These are phyloP conservation scores for Yamadazyma kitorensis DNA, from an alignment of 805 yeast species.

Conservation along the genomic window DNA sequence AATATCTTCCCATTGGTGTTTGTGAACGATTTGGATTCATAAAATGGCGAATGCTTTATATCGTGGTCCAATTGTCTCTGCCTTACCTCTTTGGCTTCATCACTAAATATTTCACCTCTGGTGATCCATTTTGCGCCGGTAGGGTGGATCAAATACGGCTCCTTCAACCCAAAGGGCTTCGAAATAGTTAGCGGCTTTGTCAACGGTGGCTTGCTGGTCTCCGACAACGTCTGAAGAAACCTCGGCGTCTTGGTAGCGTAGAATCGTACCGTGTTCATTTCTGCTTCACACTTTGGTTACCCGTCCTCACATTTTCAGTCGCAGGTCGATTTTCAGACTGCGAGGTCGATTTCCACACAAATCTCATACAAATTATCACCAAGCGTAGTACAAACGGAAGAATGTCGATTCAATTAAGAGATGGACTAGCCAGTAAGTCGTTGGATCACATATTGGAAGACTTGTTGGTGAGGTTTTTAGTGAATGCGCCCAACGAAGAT, in stretches of 20 bases:
- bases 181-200: slow-evolving; percentile 26
- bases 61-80: slow-evolving; percentile 41
- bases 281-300: too few species aligned
- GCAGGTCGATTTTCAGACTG: too few species aligned
- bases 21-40: slow-evolving; percentile 46
- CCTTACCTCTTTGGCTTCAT: slow-evolving; percentile 35
- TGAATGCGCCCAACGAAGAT: slow-evolving; percentile 92
- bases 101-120: slow-evolving; percentile 27
- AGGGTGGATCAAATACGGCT: slow-evolving; percentile 21
- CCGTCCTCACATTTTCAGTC: too few species aligned
- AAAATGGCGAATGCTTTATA: slow-evolving; percentile 41
- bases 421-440: slow-evolving; percentile 59
- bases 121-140: too few species aligned
- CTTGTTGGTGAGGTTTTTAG: slow-evolving; percentile 80
- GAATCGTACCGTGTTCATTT: slow-evolving; percentile 1
- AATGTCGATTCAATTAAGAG: slow-evolving; percentile 62
- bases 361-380: too few species aligned
- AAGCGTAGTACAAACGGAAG: too few species aligned
- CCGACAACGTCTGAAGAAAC: slow-evolving; percentile 33
- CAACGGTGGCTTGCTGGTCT: slow-evolving; percentile 39
- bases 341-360: too few species aligned
- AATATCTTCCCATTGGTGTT: slow-evolving; percentile 85
- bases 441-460: slow-evolving; percentile 79
- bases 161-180: slow-evolving; percentile 39
- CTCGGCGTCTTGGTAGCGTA: slow-evolving; percentile 24